phyloP scores from a whole-genome alignment of 2,329 filamentous ascomycete genomes.

The Talaromyces sp. region DNA sequence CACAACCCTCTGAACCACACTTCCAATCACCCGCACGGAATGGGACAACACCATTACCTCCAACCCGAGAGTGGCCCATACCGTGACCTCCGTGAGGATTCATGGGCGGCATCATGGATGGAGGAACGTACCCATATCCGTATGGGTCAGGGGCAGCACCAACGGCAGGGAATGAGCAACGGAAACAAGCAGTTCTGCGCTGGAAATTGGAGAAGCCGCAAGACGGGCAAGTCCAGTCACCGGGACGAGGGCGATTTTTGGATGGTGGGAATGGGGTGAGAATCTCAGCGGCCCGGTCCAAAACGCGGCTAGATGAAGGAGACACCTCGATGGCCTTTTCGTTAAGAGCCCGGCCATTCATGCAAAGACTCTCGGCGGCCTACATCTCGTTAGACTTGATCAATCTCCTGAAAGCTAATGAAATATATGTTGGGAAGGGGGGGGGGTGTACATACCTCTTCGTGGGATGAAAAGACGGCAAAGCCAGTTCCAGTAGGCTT shows the following conservation, averaged over 20 bases:
- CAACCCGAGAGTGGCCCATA: conserved; percentile 60
- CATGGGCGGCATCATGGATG: conserved; percentile 76
- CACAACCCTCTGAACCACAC: conserved; percentile 93
- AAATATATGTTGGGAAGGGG: neutral
- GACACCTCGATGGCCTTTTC: conserved; percentile 99
- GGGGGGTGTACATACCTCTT: conserved; percentile 65
- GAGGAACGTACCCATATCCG: conserved; percentile 59
- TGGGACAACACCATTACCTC: conserved; percentile 79
- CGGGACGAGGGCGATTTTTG: conserved; percentile 94
- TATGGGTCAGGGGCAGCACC: conserved; percentile 73
- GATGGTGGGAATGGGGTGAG: conserved; percentile 95
- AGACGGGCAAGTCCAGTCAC: conserved; percentile 98
- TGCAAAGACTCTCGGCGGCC: conserved; percentile 96
- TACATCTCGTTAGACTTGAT: conserved; percentile 40
- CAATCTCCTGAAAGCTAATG: neutral
- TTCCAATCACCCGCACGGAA: conserved; percentile 99
- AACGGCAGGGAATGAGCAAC: conserved; percentile 97
- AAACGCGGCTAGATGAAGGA: conserved; percentile 91
- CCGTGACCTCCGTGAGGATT: conserved; percentile 57
- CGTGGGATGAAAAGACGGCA: conserved; percentile 96
- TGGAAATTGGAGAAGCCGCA: conserved; percentile 99
- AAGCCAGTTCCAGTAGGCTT: conserved; percentile 99
- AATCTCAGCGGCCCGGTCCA: conserved; percentile 93
- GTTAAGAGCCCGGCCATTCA: conserved; percentile 97
- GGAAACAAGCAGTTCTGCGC: conserved; percentile 95